Conservation (phyloP, 2,329 filamentous ascomycete genomes). For the Hypoxylon sp. region DNA sequence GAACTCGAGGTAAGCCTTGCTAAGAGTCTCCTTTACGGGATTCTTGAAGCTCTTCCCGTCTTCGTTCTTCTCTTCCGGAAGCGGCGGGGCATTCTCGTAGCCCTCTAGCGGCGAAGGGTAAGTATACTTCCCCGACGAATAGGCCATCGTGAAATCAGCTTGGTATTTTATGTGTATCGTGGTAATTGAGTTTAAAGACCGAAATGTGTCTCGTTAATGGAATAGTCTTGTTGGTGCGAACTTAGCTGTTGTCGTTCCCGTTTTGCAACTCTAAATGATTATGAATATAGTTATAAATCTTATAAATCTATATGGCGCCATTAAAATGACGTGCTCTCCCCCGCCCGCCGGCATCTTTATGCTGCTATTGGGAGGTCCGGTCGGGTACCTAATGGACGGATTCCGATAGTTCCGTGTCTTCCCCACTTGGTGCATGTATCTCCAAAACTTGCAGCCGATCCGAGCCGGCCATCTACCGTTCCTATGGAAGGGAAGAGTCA, state of each 20-base stretch:
- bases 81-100: slow-evolving; percentile 69
- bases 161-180: not conserved
- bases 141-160: slow-evolving; percentile 54
- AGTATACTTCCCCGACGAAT: slow-evolving; percentile 50
- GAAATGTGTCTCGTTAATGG: not conserved
- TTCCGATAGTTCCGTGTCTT: slow-evolving; percentile 19
- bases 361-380: slow-evolving; percentile 22
- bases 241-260: not conserved
- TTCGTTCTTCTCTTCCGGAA: slow-evolving; percentile 71
- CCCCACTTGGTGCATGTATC: slow-evolving; percentile 19
- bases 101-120: slow-evolving; percentile 72
- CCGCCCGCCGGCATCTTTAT: slow-evolving; percentile 23
- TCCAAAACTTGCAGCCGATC: slow-evolving; percentile 9
- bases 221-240: not conserved
- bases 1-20: slow-evolving; percentile 79
- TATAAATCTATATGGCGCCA: slow-evolving; percentile 18
- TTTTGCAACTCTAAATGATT: not conserved
- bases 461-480: slow-evolving; percentile 10
- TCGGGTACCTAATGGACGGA: not conserved
- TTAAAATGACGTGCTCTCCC: slow-evolving; percentile 37
- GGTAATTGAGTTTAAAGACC: not conserved
- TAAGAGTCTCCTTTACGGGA: slow-evolving; percentile 67
- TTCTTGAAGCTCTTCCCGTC: slow-evolving; percentile 87
- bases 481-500: not conserved
- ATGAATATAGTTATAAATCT: slow-evolving; percentile 11